These are phyloP conservation scores for Anethum foeniculum DNA, from an alignment of 140 eudicot species.

Conservation along the genomic window DNA sequence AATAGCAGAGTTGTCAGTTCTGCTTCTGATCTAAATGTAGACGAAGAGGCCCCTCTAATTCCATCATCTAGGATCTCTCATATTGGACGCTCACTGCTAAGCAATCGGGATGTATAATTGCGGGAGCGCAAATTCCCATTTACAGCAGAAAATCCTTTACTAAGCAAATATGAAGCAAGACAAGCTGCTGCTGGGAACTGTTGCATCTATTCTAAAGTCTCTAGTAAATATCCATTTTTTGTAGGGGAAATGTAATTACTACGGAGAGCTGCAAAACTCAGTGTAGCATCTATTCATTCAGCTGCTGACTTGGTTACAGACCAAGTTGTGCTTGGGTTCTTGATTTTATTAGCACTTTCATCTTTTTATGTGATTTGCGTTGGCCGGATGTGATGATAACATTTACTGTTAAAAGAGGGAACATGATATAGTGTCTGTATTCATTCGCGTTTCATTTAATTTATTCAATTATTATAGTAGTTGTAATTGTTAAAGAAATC, in stretches of 20 bases:
- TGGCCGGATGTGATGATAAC: not conserved
- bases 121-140: not conserved
- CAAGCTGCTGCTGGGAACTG: not conserved
- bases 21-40: constrained; percentile 25
- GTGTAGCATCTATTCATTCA: not conserved
- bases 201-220: not conserved
- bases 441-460: not conserved
- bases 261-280: not conserved
- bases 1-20: constrained; percentile 7
- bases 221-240: constrained; percentile 13
- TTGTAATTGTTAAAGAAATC: not conserved
- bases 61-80: constrained; percentile 46
- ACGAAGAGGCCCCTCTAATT: constrained; percentile 53
- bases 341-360: not conserved
- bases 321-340: not conserved
- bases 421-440: not conserved
- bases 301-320: not conserved
- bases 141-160: not conserved
- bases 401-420: not conserved
- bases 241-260: not conserved
- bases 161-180: not conserved
- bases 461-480: not conserved
- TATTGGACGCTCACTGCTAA: constrained; percentile 26
- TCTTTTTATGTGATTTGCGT: not conserved
- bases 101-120: not conserved